Percentiles rank a stretch among this genome's conserved stretches.
These are phyloP conservation scores for Eucalyptus pauciflora DNA, from an alignment of 345 rosid genomes.

Conservation along the genomic window DNA sequence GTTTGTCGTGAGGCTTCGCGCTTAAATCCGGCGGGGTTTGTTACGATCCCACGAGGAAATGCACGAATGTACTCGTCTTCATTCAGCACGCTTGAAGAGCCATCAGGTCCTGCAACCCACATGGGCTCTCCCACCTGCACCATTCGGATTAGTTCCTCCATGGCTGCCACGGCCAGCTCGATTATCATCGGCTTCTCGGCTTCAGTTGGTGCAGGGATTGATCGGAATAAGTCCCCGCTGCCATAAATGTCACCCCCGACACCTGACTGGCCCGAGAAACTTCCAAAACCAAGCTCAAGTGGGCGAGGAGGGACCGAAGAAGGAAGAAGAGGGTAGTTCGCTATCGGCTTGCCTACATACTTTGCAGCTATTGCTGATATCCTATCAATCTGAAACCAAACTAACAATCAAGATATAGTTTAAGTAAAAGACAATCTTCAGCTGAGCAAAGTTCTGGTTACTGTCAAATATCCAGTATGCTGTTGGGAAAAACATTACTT, in stretches of 20 bases:
- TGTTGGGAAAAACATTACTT: background rate
- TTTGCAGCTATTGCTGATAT: constrained; percentile 90
- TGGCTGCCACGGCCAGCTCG: constrained; percentile 78
- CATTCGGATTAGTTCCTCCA: constrained; percentile 82
- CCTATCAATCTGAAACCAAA: constrained; percentile 53
- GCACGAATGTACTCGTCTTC: constrained; percentile 56
- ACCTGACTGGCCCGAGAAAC: constrained; percentile 24
- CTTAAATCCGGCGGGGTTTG: constrained; percentile 47
- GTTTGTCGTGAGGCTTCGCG: constrained; percentile 75
- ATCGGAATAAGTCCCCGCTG: constrained; percentile 65
- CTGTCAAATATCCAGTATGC: background rate
- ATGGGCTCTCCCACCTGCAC: constrained; percentile 65
- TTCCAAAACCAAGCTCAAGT: constrained; percentile 57
- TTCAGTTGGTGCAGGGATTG: constrained; percentile 45
- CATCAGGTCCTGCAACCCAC: constrained; percentile 56
- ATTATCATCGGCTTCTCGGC: constrained; percentile 57
- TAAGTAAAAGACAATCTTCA: background rate
- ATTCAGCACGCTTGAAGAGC: constrained; percentile 23
- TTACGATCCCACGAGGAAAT: constrained; percentile 51
- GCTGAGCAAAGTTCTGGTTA: background rate
- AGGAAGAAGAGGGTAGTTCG: constrained; percentile 62
- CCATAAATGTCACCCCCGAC: constrained; percentile 53
- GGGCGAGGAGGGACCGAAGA: constrained; percentile 53
- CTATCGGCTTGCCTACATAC: constrained; percentile 87
- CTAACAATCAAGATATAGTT: background rate